These are phyloP conservation scores for Phytophthora melonis DNA, from an alignment of 352 stramenopile genomes.

Conservation along the genomic window DNA sequence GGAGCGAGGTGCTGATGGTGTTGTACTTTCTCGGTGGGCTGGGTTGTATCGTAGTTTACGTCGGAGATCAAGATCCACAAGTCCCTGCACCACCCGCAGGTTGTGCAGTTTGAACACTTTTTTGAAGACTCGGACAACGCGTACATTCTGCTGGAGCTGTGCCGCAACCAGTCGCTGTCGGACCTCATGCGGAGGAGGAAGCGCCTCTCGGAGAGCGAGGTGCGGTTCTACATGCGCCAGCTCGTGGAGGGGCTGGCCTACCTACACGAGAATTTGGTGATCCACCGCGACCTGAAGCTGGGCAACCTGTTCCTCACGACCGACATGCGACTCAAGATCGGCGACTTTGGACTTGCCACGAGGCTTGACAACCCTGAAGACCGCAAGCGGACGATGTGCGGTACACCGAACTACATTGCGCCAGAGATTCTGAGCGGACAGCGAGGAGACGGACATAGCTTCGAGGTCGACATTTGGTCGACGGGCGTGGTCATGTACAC, in stretches of 20 bases:
- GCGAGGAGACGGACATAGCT: slow-evolving; percentile 93
- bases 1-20: slow-evolving; percentile 32
- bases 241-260: slow-evolving; percentile 95
- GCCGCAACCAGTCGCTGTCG: slow-evolving; percentile 96
- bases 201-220: slow-evolving; percentile 94
- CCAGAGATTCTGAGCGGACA: slow-evolving; percentile 94
- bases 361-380: slow-evolving; percentile 88
- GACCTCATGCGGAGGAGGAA: slow-evolving; percentile 97
- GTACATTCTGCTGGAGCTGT: slow-evolving; percentile 98
- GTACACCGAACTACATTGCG: slow-evolving; percentile 95
- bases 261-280: slow-evolving; percentile 94
- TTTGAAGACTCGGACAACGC: slow-evolving; percentile 98
- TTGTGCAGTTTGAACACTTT: slow-evolving; percentile 98
- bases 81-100: slow-evolving; percentile 93
- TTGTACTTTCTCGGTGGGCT: slow-evolving; percentile 51
- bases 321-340: slow-evolving; percentile 96
- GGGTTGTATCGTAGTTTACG: slow-evolving; percentile 64
- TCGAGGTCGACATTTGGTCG: slow-evolving; percentile 99
- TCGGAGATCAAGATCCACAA: slow-evolving; percentile 99
- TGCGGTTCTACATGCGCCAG: slow-evolving; percentile 93
- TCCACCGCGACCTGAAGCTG: slow-evolving; percentile 98
- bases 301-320: slow-evolving; percentile 97
- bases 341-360: slow-evolving; percentile 96
- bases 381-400: slow-evolving; percentile 97
- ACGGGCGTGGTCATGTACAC: slow-evolving; percentile 98